Percentiles rank a stretch among this genome's conserved stretches.
Conservation (phyloP, 345 rosid species). For the Salix caprea region DNA sequence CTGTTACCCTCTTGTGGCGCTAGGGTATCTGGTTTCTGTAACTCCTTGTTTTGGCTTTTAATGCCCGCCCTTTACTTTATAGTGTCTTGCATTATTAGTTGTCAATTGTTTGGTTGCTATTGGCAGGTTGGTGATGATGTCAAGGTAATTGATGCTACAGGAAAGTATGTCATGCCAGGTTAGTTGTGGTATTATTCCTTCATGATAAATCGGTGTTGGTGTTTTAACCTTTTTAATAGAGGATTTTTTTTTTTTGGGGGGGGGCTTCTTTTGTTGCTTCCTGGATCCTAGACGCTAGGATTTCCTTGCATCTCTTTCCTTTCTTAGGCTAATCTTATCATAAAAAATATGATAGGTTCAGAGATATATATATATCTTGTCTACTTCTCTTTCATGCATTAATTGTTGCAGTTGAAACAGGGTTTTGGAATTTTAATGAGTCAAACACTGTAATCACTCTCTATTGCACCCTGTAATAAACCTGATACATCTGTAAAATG, state of each 20-base stretch:
- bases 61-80: background rate
- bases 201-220: background rate
- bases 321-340: background rate
- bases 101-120: conserved; percentile 11
- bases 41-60: background rate
- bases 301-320: background rate
- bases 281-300: background rate
- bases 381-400: background rate
- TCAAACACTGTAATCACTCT: background rate
- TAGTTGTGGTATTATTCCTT: conserved; percentile 1
- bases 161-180: conserved; percentile 98
- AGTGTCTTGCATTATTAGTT: background rate
- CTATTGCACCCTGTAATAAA: background rate
- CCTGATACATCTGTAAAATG: background rate
- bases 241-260: too few relatives aligned
- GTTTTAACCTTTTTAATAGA: background rate
- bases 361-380: background rate
- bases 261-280: background rate
- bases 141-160: conserved; percentile 76
- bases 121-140: conserved; percentile 86
- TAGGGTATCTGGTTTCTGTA: background rate
- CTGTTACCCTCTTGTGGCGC: background rate
- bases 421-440: background rate
- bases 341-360: background rate
- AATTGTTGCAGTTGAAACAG: background rate